Conservation (phyloP, 345 rosid genomes). For the Bruguiera parviflora region DNA sequence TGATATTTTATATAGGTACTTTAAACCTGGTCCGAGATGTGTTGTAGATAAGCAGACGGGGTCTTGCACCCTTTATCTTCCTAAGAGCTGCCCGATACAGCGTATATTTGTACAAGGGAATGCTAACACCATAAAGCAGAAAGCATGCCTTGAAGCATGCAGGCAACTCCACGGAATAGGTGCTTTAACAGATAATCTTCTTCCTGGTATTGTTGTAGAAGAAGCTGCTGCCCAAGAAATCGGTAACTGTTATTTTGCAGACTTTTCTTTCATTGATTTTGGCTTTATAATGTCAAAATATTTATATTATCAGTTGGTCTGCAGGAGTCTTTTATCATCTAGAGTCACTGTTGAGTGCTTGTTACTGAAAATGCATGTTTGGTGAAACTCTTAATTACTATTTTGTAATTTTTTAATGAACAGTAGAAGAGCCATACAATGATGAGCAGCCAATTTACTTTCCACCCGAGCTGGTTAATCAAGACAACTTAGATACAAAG, state of each 20-base stretch:
- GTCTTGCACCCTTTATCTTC: slow-evolving; percentile 53
- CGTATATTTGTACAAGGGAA: slow-evolving; percentile 41
- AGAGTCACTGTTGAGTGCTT: too few species aligned
- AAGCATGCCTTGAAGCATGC: slow-evolving; percentile 84
- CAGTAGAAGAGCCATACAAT: slow-evolving; percentile 42
- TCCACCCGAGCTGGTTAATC: slow-evolving; percentile 63
- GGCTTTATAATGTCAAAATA: too few species aligned
- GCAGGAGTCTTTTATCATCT: too few species aligned
- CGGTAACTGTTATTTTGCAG: slow-evolving; percentile 23
- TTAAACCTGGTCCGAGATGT: slow-evolving; percentile 65
- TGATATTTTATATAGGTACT: slow-evolving; percentile 50
- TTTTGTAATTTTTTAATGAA: slow-evolving; percentile 3
- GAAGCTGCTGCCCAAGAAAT: slow-evolving; percentile 40
- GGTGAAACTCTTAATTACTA: slow-evolving; percentile 23
- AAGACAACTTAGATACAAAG: slow-evolving; percentile 15
- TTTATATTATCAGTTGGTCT: too few species aligned
- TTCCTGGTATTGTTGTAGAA: slow-evolving; percentile 65
- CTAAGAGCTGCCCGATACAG: slow-evolving; percentile 66
- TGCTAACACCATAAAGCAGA: slow-evolving; percentile 44
- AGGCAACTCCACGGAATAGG: slow-evolving; percentile 59
- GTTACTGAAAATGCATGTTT: slow-evolving; percentile 13
- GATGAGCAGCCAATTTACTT: slow-evolving; percentile 66
- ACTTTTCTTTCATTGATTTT: too few species aligned
- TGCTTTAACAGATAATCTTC: slow-evolving; percentile 74
- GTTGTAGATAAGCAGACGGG: slow-evolving; percentile 41